A percentile compares a stretch with the other conserved stretches of the same genome.
These are phyloP conservation scores for Penicillium bialowiezense DNA, from an alignment of 495 filamentous ascomycete genomes.

Conservation along the genomic window DNA sequence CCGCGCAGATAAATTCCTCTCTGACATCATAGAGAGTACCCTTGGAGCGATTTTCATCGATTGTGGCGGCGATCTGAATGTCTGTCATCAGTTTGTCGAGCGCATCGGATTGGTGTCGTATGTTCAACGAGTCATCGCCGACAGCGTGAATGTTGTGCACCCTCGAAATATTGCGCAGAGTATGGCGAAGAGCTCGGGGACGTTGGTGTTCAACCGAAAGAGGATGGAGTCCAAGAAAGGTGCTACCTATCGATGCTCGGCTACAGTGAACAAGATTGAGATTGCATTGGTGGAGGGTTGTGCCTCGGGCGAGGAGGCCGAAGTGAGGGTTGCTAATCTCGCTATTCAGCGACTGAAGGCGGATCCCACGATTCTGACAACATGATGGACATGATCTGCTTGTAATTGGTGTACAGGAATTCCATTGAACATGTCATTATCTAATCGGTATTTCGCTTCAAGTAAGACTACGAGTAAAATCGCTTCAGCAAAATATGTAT, in stretches of 20 bases:
- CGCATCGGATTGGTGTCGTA: conserved; percentile 62
- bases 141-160: conserved; percentile 62
- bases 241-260: conserved; percentile 6
- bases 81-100: conserved; percentile 58
- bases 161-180: conserved; percentile 70
- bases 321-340: conserved; percentile 22
- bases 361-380: neutral
- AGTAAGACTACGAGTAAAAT: no score
- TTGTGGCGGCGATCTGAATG: conserved; percentile 55
- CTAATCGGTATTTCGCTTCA: no score
- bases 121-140: conserved; percentile 57
- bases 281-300: conserved; percentile 5
- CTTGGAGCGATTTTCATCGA: conserved; percentile 88
- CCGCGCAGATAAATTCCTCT: conserved; percentile 75
- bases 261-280: conserved; percentile 5
- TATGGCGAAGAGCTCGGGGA: conserved; percentile 37
- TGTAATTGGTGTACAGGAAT: neutral
- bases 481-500: no score
- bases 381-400: neutral
- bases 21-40: conserved; percentile 78
- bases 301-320: conserved; percentile 28
- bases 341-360: conserved; percentile 12
- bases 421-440: neutral
- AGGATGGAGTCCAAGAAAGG: conserved; percentile 4
- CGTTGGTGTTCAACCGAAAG: conserved; percentile 18